Base-by-base conservation (phyloP, 1,139 yeast genomes). In the Suhomyces atakaporum region DNA sequence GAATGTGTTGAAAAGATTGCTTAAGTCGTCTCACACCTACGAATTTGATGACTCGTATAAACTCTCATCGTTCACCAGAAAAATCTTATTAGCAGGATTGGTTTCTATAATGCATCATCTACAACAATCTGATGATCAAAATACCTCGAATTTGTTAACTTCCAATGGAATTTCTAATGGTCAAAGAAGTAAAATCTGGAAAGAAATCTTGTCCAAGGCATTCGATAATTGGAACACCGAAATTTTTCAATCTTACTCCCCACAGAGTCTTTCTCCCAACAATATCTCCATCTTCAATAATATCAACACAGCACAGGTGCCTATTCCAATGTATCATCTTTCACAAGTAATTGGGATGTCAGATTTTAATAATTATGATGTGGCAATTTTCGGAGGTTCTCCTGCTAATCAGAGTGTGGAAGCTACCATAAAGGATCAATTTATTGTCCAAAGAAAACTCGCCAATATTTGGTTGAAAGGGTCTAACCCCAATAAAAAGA, bases 351-450 rank as follows among this genome's bases (percentile, higher is more conserved):
- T 81, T 22, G 77, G 87, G 51, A 69, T 69, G 49, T 51, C 71
- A 1, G 75, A 85, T 33, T 72, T 84, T 22, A 79, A 84, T 40
- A 88, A 85, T 45, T 81, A 84, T 56, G 95, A 87, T 56, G 76
- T 84, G 39, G 85, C 84, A 36, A 81, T 84, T 7, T 82, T 70
- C 55, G 84, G 90, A 5, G 96, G 96, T 1, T 84, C 89, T 2
- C 92, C 94, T 0, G 79, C 84, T 53, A 75, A 88, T 47, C 83
- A 85, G 80, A 86, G 85, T 55, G 94, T 85, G 19, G 73, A 70
- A 36, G 84, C 88, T 2, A 73, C 78, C 6, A 57, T 66, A 14
- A 66, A 69, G 38, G 92, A 76, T 52, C 73, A 75, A 47, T 64
- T 62, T 42, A 66, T 71, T 22, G 84, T 77, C 16, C 76, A 69